These are phyloP conservation scores for Geranomyces variabilis DNA, from an alignment of 192 early-diverging fungal species.

Conservation along the genomic window DNA sequence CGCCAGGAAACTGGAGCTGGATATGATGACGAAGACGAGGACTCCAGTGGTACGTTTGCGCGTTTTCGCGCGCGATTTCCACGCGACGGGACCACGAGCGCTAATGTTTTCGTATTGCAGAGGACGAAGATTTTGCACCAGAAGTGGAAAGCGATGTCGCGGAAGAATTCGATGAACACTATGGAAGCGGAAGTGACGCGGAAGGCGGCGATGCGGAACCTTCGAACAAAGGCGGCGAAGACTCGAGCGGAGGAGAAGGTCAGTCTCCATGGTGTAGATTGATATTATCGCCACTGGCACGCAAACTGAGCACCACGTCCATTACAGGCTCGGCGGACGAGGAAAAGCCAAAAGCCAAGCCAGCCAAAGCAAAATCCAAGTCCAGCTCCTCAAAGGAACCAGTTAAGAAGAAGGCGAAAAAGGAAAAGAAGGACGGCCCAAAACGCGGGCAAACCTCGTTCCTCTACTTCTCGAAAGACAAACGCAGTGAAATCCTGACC, in stretches of 20 bases:
- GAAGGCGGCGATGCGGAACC: conserved; percentile 31
- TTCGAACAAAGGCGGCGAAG: background rate
- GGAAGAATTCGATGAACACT: conserved; percentile 51
- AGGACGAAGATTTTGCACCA: conserved; percentile 90
- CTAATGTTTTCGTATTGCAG: conserved; percentile 14
- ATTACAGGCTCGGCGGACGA: background rate
- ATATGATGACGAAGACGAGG: conserved; percentile 42
- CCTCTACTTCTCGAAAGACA: conserved; percentile 83
- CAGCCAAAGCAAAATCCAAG: conserved; percentile 17
- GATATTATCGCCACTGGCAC: background rate
- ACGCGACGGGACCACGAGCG: background rate
- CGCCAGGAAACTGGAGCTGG: conserved; percentile 10
- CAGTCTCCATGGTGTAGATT: background rate
- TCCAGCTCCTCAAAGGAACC: conserved; percentile 2
- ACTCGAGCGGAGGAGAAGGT: background rate
- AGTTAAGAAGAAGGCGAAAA: conserved; percentile 75
- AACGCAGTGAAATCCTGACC: conserved; percentile 69
- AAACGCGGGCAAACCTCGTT: conserved; percentile 85
- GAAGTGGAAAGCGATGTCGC: conserved; percentile 48
- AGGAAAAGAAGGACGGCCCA: conserved; percentile 83
- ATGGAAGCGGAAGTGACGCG: conserved; percentile 41
- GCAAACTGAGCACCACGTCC: background rate
- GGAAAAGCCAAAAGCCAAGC: conserved; percentile 3
- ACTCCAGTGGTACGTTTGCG: conserved; percentile 36
- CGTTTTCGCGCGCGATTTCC: too few relatives aligned